Conservation (phyloP, 1,284 basidiomycete species). For the Irpex sp. region DNA sequence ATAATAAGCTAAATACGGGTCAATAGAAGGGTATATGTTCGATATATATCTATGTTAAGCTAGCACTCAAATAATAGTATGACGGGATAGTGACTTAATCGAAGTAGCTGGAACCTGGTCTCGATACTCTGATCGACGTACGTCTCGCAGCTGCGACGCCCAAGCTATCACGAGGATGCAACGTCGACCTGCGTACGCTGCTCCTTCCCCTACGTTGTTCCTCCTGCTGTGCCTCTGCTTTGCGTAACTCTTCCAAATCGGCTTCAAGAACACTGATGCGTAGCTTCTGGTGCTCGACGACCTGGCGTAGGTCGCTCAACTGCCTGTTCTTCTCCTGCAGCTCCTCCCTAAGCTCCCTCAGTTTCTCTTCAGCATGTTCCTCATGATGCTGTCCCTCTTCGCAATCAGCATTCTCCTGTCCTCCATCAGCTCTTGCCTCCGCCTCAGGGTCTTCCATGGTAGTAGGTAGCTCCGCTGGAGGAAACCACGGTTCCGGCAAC, state of each 20-base stretch:
- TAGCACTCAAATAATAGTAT: neutral
- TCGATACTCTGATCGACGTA: constrained; percentile 10
- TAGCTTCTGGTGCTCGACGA: constrained; percentile 16
- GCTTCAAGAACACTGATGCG: constrained; percentile 13
- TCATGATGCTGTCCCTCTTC: neutral
- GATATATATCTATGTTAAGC: neutral
- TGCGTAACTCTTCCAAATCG: constrained; percentile 7
- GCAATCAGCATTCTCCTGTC: neutral
- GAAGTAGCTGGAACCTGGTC: constrained; percentile 1
- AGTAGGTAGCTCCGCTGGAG: constrained; percentile 8
- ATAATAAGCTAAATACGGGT: neutral
- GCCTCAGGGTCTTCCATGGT: constrained; percentile 11
- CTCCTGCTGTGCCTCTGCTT: constrained; percentile 1
- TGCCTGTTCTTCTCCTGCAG: constrained; percentile 9
- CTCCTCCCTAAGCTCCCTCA: constrained; percentile 7
- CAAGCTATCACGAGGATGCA: constrained; percentile 11
- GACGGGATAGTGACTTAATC: neutral
- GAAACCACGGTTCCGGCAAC: constrained; percentile 16
- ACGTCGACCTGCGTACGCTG: constrained; percentile 10
- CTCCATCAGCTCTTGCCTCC: constrained; percentile 2
- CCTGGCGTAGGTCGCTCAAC: constrained; percentile 7
- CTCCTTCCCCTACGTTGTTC: constrained; percentile 10
- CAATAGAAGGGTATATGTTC: neutral
- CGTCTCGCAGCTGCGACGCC: constrained; percentile 4
- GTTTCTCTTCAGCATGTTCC: constrained; percentile 2